A percentile compares a stretch with the other conserved stretches of the same genome.
These are phyloP conservation scores for Rosa rugosa DNA, from an alignment of 306 rosid species.

Conservation along the genomic window DNA sequence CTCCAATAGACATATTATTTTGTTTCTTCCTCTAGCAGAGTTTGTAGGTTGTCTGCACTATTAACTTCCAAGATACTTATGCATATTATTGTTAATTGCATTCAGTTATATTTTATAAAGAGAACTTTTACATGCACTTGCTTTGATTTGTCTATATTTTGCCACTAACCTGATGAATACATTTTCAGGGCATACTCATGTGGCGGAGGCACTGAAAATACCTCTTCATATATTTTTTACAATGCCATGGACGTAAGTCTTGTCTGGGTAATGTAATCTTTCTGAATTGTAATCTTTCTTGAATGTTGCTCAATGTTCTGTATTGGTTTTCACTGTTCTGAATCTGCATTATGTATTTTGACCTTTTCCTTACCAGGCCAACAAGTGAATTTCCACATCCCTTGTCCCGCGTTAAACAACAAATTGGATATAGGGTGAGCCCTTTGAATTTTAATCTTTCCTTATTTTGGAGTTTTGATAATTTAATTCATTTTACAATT, in stretches of 20 bases:
- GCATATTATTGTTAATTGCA: background rate
- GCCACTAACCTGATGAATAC: constrained; percentile 28
- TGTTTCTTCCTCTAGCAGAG: background rate
- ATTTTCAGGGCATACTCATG: constrained; percentile 88
- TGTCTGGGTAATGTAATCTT: constrained; percentile 44
- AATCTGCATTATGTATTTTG: constrained; percentile 30
- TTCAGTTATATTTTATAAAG: background rate
- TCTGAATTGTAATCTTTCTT: constrained; percentile 20
- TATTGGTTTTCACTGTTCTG: constrained; percentile 6
- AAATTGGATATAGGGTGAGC: constrained; percentile 87
- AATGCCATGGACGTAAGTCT: constrained; percentile 99
- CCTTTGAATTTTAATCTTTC: constrained; percentile 22
- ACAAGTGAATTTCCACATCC: constrained; percentile 99
- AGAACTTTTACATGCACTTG: background rate
- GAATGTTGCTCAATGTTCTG: constrained; percentile 19
- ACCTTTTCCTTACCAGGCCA: constrained; percentile 59
- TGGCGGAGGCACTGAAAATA: constrained; percentile 92
- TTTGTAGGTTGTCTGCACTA: background rate
- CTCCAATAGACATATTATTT: background rate
- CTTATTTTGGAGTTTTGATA: background rate
- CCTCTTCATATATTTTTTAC: constrained; percentile 98
- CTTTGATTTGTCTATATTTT: constrained; percentile 14
- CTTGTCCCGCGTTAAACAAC: constrained; percentile 94
- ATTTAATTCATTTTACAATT: background rate
- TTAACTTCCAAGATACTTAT: background rate